A percentile compares a stretch with the other conserved stretches of the same genome.
Conservation (phyloP, 495 filamentous ascomycete species). For the Cairneyella variabilis region DNA sequence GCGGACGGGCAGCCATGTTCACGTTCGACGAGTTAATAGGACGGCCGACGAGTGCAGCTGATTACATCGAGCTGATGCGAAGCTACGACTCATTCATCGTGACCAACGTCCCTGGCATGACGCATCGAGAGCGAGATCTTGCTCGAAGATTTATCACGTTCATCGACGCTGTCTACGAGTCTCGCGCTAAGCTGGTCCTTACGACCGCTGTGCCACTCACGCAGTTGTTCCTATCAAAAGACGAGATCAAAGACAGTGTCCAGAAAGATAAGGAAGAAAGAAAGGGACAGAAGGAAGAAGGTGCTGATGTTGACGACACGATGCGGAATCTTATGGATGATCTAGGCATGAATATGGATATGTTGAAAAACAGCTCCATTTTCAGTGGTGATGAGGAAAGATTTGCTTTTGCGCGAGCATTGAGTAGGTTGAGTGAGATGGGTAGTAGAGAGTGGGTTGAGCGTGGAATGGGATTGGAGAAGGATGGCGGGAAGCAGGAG, state of each 20-base stretch:
- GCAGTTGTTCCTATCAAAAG: constrained; percentile 82
- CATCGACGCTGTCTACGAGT: constrained; percentile 89
- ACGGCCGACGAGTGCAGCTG: constrained; percentile 80
- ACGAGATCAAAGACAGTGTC: constrained; percentile 62
- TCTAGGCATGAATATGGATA: constrained; percentile 77
- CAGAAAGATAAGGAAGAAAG: constrained; percentile 33
- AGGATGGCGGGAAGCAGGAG: constrained; percentile 55
- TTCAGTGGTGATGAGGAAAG: constrained; percentile 96
- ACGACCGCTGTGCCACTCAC: constrained; percentile 80
- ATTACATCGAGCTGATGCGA: constrained; percentile 90
- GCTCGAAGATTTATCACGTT: constrained; percentile 95
- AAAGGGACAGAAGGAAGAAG: constrained; percentile 37
- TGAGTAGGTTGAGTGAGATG: constrained; percentile 87
- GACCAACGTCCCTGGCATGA: constrained; percentile 91
- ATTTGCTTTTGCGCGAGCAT: constrained; percentile 89
- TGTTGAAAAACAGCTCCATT: constrained; percentile 79
- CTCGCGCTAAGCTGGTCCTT: constrained; percentile 86
- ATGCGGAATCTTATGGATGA: constrained; percentile 96
- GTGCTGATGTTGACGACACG: constrained; percentile 65
- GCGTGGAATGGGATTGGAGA: constrained; percentile 66
- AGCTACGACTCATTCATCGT: constrained; percentile 90
- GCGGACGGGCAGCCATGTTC: constrained; percentile 84
- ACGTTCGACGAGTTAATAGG: constrained; percentile 88
- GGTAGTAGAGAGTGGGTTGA: constrained; percentile 94
- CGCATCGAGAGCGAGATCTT: constrained; percentile 75